These are phyloP conservation scores for Thinopyrum elongatum DNA, from an alignment of 176 grass and related monocot genomes.

Conservation along the genomic window DNA sequence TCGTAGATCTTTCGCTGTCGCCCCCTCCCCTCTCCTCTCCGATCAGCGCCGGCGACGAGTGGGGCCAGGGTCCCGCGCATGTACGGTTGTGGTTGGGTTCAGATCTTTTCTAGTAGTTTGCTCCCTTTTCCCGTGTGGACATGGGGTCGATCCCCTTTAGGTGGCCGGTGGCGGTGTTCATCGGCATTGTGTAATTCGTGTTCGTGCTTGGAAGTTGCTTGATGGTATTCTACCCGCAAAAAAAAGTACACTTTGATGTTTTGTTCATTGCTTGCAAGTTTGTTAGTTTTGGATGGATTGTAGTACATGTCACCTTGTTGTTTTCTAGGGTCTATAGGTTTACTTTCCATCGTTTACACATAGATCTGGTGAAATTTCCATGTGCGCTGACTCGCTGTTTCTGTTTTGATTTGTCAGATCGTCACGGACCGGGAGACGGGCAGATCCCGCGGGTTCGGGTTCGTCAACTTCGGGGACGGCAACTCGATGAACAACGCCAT, in stretches of 20 bases:
- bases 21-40: too few relatives aligned
- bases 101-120: too few relatives aligned
- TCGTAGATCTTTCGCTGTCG: too few relatives aligned
- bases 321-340: background rate
- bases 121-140: too few relatives aligned
- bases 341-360: background rate
- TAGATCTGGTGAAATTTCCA: background rate
- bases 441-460: constrained; percentile 57
- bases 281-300: background rate
- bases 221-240: background rate
- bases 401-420: constrained; percentile 29
- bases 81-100: too few relatives aligned
- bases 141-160: too few relatives aligned
- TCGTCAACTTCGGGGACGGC: constrained; percentile 30
- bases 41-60: too few relatives aligned
- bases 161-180: background rate
- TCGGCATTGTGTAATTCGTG: background rate
- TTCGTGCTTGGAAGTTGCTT: background rate
- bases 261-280: background rate
- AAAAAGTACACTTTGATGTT: background rate
- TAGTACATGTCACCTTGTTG: background rate
- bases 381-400: background rate
- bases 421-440: constrained; percentile 55
- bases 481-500: background rate
- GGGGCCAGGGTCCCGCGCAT: too few relatives aligned